These are phyloP conservation scores for Pythium coloratum DNA, from an alignment of 352 stramenopile species.

Conservation along the genomic window DNA sequence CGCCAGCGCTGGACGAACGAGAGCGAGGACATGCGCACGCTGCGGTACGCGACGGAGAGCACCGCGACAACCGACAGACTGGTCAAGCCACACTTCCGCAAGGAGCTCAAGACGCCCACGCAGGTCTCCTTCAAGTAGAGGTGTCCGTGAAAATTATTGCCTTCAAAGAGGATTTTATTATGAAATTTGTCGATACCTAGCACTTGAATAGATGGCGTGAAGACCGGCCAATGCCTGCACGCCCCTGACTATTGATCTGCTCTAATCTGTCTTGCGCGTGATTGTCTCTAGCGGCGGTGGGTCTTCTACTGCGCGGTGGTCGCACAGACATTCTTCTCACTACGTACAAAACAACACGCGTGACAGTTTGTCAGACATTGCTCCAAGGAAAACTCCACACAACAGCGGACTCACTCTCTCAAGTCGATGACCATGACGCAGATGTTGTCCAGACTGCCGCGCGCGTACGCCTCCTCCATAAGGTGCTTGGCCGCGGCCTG, in stretches of 20 bases:
- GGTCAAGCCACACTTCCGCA: constrained; percentile 56
- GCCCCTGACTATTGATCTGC: constrained; percentile 2
- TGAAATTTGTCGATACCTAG: constrained; percentile 3
- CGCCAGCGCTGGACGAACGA: constrained; percentile 67
- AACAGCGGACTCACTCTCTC: constrained; percentile 45
- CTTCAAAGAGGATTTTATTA: constrained; percentile 7
- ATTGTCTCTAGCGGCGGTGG: constrained; percentile 2
- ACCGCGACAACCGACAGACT: constrained; percentile 42
- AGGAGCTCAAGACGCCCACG: constrained; percentile 55
- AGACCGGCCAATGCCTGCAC: not conserved
- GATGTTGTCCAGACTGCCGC: constrained; percentile 90
- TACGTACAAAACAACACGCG: constrained; percentile 28
- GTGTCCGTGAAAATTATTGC: not conserved
- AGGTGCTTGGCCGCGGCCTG: constrained; percentile 75
- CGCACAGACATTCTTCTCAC: constrained; percentile 53
- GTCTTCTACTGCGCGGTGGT: constrained; percentile 15
- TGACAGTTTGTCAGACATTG: constrained; percentile 2
- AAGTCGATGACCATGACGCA: constrained; percentile 91
- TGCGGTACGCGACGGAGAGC: constrained; percentile 63
- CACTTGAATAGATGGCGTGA: constrained; percentile 3
- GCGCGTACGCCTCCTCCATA: constrained; percentile 84
- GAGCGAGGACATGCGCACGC: constrained; percentile 43
- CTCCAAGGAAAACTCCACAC: not conserved
- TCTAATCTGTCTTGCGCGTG: not conserved
- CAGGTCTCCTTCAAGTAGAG: constrained; percentile 56